Evolutionary conservation across 1,284 basidiomycete genomes (phyloP).

Genomic region (Marasmius tenuissimus): DNA sequence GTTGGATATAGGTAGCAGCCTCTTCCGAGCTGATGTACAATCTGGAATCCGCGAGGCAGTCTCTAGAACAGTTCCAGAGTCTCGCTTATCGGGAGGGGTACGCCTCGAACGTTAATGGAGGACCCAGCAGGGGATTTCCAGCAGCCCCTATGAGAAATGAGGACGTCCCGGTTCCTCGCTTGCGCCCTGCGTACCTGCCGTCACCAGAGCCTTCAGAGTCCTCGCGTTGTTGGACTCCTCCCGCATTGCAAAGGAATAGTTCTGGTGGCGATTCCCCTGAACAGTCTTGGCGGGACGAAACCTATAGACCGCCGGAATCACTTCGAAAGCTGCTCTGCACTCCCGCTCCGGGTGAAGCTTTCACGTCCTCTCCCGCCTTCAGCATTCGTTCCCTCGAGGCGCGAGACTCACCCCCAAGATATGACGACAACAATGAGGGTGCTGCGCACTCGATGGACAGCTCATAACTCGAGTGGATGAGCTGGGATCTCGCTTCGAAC

Average conservation of each 20-base stretch:
- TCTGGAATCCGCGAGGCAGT: constrained; percentile 43
- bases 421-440: background rate
- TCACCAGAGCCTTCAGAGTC: constrained; percentile 19
- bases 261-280: background rate
- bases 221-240: constrained; percentile 1
- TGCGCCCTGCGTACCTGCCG: constrained; percentile 21
- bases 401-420: background rate
- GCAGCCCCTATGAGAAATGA: constrained; percentile 21
- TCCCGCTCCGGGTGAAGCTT: background rate
- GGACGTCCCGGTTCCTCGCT: constrained; percentile 18
- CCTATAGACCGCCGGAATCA: constrained; percentile 2
- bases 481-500: too few relatives aligned
- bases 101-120: background rate
- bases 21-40: constrained; percentile 52
- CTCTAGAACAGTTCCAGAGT: constrained; percentile 47
- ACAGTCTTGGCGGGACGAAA: constrained; percentile 2
- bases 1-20: constrained; percentile 36
- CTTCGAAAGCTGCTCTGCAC: constrained; percentile 10
- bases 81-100: constrained; percentile 30
- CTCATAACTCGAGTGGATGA: background rate
- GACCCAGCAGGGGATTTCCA: constrained; percentile 23
- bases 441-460: background rate
- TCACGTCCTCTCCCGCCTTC: background rate
- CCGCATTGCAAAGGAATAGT: background rate
- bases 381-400: background rate